Evolutionary conservation across 345 rosid genomes (phyloP).

Genomic region (Eucalyptus melliodora): DNA sequence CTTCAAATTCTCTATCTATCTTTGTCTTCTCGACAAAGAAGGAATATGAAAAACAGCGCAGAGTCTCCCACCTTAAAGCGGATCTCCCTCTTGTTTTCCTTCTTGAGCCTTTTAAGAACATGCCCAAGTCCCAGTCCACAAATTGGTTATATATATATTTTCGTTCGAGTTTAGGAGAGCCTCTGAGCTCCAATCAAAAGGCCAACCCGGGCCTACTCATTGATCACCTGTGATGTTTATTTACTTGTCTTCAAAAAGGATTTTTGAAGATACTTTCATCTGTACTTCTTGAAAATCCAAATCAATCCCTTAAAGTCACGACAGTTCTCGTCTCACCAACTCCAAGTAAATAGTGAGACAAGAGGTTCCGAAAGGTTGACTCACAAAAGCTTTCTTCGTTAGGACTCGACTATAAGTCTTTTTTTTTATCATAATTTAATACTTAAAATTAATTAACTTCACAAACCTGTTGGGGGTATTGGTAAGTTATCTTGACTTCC

Average conservation of each 20-base stretch:
- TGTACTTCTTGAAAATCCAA: neutral
- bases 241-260: neutral
- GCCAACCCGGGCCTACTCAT: neutral
- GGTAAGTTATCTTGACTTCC: neutral
- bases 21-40: no score
- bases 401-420: neutral
- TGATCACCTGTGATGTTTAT: neutral
- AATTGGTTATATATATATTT: neutral
- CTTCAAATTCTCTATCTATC: accelerated
- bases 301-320: neutral
- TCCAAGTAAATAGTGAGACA: neutral
- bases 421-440: neutral
- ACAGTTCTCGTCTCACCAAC: neutral
- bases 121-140: accelerated
- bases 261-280: neutral
- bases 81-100: no score
- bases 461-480: neutral
- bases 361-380: neutral
- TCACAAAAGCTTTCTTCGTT: neutral
- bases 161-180: neutral
- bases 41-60: accelerated
- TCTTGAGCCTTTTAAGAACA: neutral
- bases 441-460: neutral
- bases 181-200: neutral
- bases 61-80: accelerated